Evolutionary conservation across 345 rosid species (phyloP), one percentile per base, ranked within the genome.

Genomic region (Eucalyptus caleyi): DNA sequence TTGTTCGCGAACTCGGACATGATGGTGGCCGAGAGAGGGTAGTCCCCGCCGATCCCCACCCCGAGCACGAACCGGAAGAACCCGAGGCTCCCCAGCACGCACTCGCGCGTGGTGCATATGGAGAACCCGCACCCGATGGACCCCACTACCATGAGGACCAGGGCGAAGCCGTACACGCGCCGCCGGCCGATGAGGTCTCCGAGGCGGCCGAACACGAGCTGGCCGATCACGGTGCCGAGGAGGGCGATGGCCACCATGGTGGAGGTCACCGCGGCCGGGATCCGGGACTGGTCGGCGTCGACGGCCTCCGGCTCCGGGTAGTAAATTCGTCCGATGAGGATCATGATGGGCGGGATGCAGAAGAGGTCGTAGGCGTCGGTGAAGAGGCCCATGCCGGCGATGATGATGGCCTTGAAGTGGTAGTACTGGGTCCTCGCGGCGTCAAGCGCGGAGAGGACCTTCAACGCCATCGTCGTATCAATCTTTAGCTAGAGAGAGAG

Each of bases 1-100:
- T 91, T 94, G 85, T 95, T 95, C 5, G 97, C 96, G 26, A 95
- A 95, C 90, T 96, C 97, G 56, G 97, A 96, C 95, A 96, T 96
- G 89, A 96, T 95, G 8, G 97, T 95, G 3, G 97, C 97, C 7
- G 96, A 96, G n/a, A 96, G 89, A 7, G 97, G 97, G 49, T 96
- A 96, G 86, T 96, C 97, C 3, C 97, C 97, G 2, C 97, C 97
- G 82, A 96, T 95, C 0, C 97, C 96, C 5, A 96, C 47, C 1
- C 97, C 96, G 15, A 96, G 88, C 30, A 93, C 47, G 88, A 96
- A 95, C 87, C 96, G 91, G 90, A 92, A 95, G 86, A 95, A 90
- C 8, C 92, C 93, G 5, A 96, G 91, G 91, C 95, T 95, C 3
- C 23, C 90, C 65, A 96, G 90, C 50, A 95, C 97, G 42, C 96